phyloP scores from a whole-genome alignment of 2,329 filamentous ascomycete species.

The Cladosporium cucumerinum region DNA sequence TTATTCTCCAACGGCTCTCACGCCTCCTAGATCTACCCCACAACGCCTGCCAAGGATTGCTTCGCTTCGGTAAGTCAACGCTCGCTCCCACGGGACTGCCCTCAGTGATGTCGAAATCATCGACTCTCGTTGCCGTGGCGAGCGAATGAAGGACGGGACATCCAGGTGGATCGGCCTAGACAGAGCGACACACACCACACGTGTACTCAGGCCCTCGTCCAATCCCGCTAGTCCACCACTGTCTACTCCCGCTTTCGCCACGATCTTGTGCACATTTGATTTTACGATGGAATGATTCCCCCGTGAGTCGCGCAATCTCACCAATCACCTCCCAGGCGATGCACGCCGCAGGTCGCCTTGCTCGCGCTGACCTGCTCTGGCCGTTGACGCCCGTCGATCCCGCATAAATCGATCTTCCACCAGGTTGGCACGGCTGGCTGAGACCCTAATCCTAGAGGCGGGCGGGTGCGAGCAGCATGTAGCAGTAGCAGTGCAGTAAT shows the following conservation, averaged over 20 bases:
- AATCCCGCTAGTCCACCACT: background rate
- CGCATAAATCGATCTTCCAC: conserved; percentile 4
- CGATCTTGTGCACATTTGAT: background rate
- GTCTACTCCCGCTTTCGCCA: background rate
- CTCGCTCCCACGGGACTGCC: background rate
- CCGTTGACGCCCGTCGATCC: conserved; percentile 6
- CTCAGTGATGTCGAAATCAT: conserved; percentile 5
- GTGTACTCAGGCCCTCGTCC: background rate
- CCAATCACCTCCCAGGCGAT: background rate
- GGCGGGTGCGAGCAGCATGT: conserved; percentile 1
- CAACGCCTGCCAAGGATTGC: background rate
- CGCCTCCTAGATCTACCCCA: conserved; percentile 8
- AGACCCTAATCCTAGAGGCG: conserved; percentile 7
- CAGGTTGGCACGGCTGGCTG: conserved; percentile 8
- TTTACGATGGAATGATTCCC: background rate
- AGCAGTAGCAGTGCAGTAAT: background rate
- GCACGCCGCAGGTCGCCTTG: background rate
- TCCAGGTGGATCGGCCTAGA: background rate
- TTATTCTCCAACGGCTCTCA: background rate
- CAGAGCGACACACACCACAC: background rate
- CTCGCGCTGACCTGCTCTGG: background rate
- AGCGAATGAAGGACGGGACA: background rate
- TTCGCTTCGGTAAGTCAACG: background rate
- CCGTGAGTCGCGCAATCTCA: background rate
- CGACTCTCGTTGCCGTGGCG: conserved; percentile 2